phyloP scores from a whole-genome alignment of 2,329 filamentous ascomycete species.

The Tolypocladium tropicale region DNA sequence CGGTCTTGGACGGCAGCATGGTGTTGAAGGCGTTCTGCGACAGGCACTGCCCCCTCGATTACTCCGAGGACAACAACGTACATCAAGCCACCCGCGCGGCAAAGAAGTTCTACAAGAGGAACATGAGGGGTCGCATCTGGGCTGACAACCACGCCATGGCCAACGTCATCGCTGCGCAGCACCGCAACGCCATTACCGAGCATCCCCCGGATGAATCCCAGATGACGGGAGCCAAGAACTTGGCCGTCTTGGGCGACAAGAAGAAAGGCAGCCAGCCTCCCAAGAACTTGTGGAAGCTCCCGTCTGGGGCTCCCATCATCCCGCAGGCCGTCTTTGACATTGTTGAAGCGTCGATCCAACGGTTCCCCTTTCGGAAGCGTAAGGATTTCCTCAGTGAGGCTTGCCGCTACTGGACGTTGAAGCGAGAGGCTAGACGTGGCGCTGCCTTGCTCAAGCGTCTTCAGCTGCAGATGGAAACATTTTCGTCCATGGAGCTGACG shows the following conservation, averaged over 20 bases:
- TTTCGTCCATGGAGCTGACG: conserved; percentile 95
- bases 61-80: conserved; percentile 77
- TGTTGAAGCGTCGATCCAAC: conserved; percentile 71
- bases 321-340: conserved; percentile 79
- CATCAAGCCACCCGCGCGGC: conserved; percentile 71
- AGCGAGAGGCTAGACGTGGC: conserved; percentile 83
- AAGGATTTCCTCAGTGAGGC: conserved; percentile 90
- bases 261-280: conserved; percentile 49
- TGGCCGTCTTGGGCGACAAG: conserved; percentile 63
- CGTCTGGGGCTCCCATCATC: conserved; percentile 89
- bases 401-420: conserved; percentile 96
- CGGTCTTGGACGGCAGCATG: conserved; percentile 67
- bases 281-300: conserved; percentile 66
- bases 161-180: conserved; percentile 65
- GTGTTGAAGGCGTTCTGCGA: conserved; percentile 93
- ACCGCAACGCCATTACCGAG: conserved; percentile 51
- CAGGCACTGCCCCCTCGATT: conserved; percentile 84
- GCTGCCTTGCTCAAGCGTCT: conserved; percentile 87
- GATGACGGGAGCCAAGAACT: conserved; percentile 73
- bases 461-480: conserved; percentile 90
- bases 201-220: conserved; percentile 74
- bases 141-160: conserved; percentile 82
- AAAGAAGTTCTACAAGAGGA: conserved; percentile 79
- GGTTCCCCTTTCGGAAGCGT: conserved; percentile 71
- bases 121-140: conserved; percentile 85